Evolutionary conservation across 139 green algal species (phyloP), one percentile per base, ranked within the genome.

Genomic region (Volvox reticuliferus): DNA sequence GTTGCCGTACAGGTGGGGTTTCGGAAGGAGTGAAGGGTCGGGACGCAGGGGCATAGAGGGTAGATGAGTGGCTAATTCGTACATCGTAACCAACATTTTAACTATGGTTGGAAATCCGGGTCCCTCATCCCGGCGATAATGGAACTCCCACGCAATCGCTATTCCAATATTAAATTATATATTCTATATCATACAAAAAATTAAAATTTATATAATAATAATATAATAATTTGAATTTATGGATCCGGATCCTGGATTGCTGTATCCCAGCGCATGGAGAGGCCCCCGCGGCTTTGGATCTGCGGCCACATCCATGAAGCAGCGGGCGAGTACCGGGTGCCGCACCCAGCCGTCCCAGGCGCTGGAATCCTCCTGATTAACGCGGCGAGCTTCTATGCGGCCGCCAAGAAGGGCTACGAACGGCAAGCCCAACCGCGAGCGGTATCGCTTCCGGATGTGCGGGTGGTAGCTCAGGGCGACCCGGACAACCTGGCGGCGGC

Each of bases 221-320:
- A n/a, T n/a, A n/a, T n/a, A n/a, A n/a, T n/a, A n/a, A n/a, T n/a
- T n/a, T n/a, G n/a, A n/a, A n/a, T 55, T 55, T 55, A 55, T 55
- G 44, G 44, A 55, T 55, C 65, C 65, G 21, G 65, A 28, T 28
- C 65, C 65, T 73, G 65, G 65, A 73, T 55, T 9, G 6, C 12
- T 73, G 65, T 28, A 2, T 73, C 75, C 5, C 30, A 89, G 84
- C 65, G 67, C 19, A 33, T 89, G 36, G 24, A 61, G 26, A n/a
- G 17, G 18, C 85, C 85, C 9, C 85, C 85, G 9, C 85, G 69
- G 69, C 85, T 89, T n/a, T 89, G 85, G 85, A 24, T 89, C 5
- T 89, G 85, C 50, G 85, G 85, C 30, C 85, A 89, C 85, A 89
- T 89, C 69, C 85, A 89, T 71, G 85, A 89, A 71, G 37, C 85